Conservation (phyloP, 1,284 basidiomycete genomes). For the Bjerkandera adusta region DNA sequence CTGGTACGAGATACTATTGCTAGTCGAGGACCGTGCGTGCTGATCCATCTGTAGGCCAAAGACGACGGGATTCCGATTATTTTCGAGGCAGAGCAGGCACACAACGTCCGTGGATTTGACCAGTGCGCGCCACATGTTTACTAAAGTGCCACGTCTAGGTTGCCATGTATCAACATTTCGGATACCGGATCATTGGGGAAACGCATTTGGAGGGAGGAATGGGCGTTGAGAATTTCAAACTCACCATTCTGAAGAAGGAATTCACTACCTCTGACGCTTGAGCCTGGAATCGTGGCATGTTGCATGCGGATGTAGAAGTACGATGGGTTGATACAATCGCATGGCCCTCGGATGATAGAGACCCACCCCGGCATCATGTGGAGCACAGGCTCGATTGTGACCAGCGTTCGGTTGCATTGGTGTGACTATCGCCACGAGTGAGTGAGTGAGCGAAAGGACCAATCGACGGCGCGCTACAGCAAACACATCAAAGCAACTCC, state of each 20-base stretch:
- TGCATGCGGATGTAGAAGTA: too few relatives aligned
- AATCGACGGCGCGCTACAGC: too few relatives aligned
- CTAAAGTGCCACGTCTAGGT: neutral
- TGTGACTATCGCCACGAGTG: too few relatives aligned
- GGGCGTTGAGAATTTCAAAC: neutral
- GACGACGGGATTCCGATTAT: neutral
- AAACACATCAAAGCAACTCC: too few relatives aligned
- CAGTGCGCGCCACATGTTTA: neutral
- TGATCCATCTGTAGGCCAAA: neutral
- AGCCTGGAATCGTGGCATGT: too few relatives aligned
- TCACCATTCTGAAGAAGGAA: neutral
- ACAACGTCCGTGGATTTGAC: neutral
- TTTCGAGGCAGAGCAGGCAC: neutral
- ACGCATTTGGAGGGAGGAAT: neutral
- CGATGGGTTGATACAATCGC: too few relatives aligned
- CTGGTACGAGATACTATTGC: neutral
- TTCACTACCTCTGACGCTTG: neutral
- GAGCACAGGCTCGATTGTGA: too few relatives aligned
- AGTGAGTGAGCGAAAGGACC: too few relatives aligned
- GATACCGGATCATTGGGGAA: neutral
- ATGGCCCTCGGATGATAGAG: too few relatives aligned
- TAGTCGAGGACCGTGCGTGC: neutral
- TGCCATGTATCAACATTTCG: constrained; percentile 2
- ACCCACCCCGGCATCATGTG: too few relatives aligned
- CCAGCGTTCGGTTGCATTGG: too few relatives aligned